A percentile compares a stretch with the other conserved stretches of the same genome.
Conservation (phyloP, 371 early-diverging fungal species). For the Mucor piriformis region DNA sequence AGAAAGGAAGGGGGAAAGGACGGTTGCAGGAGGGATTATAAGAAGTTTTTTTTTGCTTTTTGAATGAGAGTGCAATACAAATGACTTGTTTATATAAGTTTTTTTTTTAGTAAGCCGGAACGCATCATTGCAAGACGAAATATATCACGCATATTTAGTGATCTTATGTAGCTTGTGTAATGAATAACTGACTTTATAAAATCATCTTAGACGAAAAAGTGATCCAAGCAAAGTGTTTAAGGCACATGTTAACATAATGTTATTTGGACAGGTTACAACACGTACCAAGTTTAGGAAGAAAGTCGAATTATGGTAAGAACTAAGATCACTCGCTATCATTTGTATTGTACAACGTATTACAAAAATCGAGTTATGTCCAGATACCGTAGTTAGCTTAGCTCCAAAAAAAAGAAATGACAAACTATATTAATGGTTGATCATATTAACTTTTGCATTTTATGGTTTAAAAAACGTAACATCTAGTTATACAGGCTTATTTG, state of each 20-base stretch:
- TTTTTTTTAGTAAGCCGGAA: background rate
- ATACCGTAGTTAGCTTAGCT: no score
- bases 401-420: no score
- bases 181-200: background rate
- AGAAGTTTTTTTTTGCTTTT: background rate
- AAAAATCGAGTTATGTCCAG: no score
- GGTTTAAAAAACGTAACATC: no score
- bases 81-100: background rate
- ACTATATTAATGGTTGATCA: no score
- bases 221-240: background rate
- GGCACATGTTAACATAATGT: slow-evolving; percentile 5
- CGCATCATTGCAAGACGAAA: background rate
- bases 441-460: no score
- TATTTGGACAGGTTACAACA: slow-evolving; percentile 1
- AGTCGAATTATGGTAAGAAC: slow-evolving; percentile 8
- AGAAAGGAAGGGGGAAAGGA: slow-evolving; percentile 1
- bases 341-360: background rate
- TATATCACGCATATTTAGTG: background rate
- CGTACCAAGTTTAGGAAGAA: slow-evolving; percentile 23
- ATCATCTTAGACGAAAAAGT: background rate
- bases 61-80: background rate
- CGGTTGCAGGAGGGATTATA: background rate
- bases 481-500: no score
- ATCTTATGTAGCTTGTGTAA: background rate
- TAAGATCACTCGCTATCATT: background rate